Percentiles rank a stretch among this genome's conserved stretches.
These are phyloP conservation scores for Cucumis sativus DNA, from an alignment of 306 rosid species.

Conservation along the genomic window Cucumber_9930_V3 NC_026657.2:35321501-35322000, in stretches of 20 bases:
- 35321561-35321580: neutral
- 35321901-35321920: neutral
- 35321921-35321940: too few relatives aligned
- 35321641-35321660: neutral
- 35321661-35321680: neutral
- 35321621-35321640: too few relatives aligned
- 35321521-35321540: neutral
- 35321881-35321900: neutral
- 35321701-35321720: neutral
- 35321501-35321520: too few relatives aligned
- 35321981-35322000: neutral
- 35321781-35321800: neutral
- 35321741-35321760: neutral
- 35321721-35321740: neutral
- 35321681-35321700: neutral
- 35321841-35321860: neutral
- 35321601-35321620: neutral
- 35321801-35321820: neutral
- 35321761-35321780: neutral
- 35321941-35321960: too few relatives aligned
- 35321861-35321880: neutral
- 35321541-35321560: neutral
- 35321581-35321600: neutral
- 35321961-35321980: too few relatives aligned
- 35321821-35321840: neutral